Evolutionary conservation across 1,284 basidiomycete species (phyloP), one percentile per base, ranked within the genome.

Genomic region (Apiotrichum brassicae): DNA sequence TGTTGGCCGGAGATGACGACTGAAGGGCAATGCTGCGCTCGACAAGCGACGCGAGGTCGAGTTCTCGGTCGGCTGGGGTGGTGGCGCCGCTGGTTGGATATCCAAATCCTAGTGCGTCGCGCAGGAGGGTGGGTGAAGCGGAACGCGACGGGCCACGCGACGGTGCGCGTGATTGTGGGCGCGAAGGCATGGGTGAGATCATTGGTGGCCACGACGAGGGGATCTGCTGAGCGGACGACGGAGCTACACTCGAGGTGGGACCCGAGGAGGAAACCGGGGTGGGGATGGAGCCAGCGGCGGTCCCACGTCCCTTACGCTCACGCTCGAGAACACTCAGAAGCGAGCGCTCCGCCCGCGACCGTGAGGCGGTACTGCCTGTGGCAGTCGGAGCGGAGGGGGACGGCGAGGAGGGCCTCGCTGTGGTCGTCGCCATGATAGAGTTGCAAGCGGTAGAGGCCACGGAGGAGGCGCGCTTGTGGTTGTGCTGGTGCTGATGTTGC

Each of bases 11-110:
- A 8, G 53, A 45, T 1, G 40, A 34, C n/a, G 42, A n/a, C 48
- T 54, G 51, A 9, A 56, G 46, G 16, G 55, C 55, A 26, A 56
- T 56, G 35, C 51, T 53, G 12, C 55, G 51, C 48, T 56, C 48
- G 18, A 56, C 51, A 8, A 56, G 51, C 13, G 42, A 20, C 1
- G 33, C 43, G 14, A 56, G 42, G 51, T 56, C 55, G 26, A 49
- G n/a, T 6, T 46, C 43, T 18, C 23, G 22, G 12, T 43, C 32
- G 30, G 5, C 12, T 16, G 7, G n/a, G 33, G 12, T 18, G n/a
- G n/a, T 37, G 18, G 6, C 18, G 12, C n/a, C 24, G 38, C 16
- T 24, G 11, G 14, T 18, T 30, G 25, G 25, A 25, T 18, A 41
- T 3, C 22, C 19, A 30, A 23, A 39, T 7, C 33, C 28, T 18